These are phyloP conservation scores for Tetratostichococcus sp. DNA, from an alignment of 139 green algal genomes.

Conservation along the genomic window DNA sequence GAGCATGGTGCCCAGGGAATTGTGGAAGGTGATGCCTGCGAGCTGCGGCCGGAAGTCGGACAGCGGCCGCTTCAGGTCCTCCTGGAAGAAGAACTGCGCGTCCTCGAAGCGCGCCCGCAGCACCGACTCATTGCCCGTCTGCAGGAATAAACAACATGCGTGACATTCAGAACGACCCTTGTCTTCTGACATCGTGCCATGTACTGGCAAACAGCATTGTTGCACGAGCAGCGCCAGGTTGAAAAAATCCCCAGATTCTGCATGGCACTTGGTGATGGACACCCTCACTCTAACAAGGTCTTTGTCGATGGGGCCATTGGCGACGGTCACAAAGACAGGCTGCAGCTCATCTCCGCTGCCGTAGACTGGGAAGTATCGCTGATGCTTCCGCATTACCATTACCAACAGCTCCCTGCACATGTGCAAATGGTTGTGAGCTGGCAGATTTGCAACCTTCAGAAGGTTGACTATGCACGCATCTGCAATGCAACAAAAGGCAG, in stretches of 20 bases:
- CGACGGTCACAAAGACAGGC: slow-evolving; percentile 89
- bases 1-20: slow-evolving; percentile 88
- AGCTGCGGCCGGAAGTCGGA: slow-evolving; percentile 68
- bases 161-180: no score
- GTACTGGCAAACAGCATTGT: no score
- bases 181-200: no score
- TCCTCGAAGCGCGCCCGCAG: slow-evolving; percentile 95
- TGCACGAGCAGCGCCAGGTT: no score
- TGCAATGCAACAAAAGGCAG: no score
- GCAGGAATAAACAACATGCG: background rate
- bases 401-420: slow-evolving; percentile 86
- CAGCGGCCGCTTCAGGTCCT: slow-evolving; percentile 76
- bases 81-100: slow-evolving; percentile 94
- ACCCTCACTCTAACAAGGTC: slow-evolving; percentile 41
- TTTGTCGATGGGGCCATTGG: slow-evolving; percentile 85
- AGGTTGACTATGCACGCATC: no score
- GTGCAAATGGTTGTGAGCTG: background rate
- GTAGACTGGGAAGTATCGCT: slow-evolving; percentile 97
- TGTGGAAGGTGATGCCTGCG: slow-evolving; percentile 84
- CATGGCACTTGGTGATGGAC: no score
- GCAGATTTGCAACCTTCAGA: no score
- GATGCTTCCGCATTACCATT: slow-evolving; percentile 99
- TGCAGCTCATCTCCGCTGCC: slow-evolving; percentile 54
- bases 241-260: no score
- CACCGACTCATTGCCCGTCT: slow-evolving; percentile 90